A percentile compares a stretch with the other conserved stretches of the same genome.
Conservation (phyloP, 305 asterid species). For the Fraxinus dipetala region DNA sequence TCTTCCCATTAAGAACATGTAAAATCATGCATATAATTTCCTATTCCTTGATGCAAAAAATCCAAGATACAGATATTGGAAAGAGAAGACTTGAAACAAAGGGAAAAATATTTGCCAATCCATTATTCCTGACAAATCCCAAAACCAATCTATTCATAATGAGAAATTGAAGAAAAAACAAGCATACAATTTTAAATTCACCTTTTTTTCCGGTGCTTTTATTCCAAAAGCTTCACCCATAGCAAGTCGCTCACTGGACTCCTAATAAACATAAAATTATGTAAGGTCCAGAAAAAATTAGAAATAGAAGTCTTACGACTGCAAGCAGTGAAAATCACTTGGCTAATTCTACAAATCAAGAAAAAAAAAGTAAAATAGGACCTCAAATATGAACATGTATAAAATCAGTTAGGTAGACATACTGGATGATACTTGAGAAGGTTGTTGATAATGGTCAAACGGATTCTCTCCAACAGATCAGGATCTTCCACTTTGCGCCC, state of each 20-base stretch:
- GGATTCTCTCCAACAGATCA: slow-evolving; percentile 90
- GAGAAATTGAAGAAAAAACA: slow-evolving; percentile 10
- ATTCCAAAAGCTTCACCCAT: slow-evolving; percentile 96
- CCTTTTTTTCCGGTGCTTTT: slow-evolving; percentile 78
- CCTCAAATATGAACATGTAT: slow-evolving; percentile 1
- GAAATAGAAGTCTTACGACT: slow-evolving; percentile 14
- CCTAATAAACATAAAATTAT: slow-evolving; percentile 43
- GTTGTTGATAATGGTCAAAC: slow-evolving; percentile 86
- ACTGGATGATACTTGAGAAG: slow-evolving; percentile 95
- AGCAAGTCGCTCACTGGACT: slow-evolving; percentile 88
- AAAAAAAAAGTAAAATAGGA: neutral
- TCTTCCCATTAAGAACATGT: neutral
- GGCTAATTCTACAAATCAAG: neutral
- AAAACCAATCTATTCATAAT: neutral
- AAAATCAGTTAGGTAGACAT: slow-evolving; percentile 36
- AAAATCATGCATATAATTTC: neutral
- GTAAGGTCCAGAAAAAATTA: slow-evolving; percentile 4
- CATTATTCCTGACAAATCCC: neutral
- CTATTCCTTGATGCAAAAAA: neutral
- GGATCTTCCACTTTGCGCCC: slow-evolving; percentile 96
- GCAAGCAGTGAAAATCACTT: slow-evolving; percentile 3
- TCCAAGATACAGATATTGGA: neutral
- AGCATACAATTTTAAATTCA: slow-evolving; percentile 25
- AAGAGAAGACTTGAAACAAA: neutral
- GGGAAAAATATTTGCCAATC: neutral